Evolutionary conservation across 78 protist species (phyloP), one percentile per base, ranked within the genome.

Genomic region (Cavenderia fasciculata): DNA sequence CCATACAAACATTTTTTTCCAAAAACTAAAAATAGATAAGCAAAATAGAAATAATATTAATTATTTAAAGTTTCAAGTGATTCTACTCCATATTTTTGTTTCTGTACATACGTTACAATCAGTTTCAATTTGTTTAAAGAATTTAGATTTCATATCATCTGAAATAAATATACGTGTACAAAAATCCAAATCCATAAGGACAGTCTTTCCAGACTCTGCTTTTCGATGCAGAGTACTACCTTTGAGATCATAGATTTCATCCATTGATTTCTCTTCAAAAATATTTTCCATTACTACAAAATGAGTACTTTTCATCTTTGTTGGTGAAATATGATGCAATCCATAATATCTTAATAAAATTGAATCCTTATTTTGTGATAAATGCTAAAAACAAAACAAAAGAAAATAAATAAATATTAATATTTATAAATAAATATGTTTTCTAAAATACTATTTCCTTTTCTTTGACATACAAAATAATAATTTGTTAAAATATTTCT

Each of bases 271-370:
- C 36, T 47, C 46, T 41, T 46, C 27, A 68, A 79, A 79, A 27
- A 79, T 79, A 68, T 79, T 79, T 2, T 79, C 89, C 89, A 79
- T 79, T 7, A 79, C 70, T 2, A 79, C 89, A 57, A 79, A 79
- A 56, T 54, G 47, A 11, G 89, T 68, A 66, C 68, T 79, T 33
- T 69, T 79, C 75, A 65, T 79, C 62, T 68, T 79, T 18, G 89
- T 68, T 68, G 89, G 89, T 27, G 77, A 66, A 14, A 79, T 79
- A 68, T 79, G 61, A 79, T 79, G 89, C 41, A 79, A 43, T 54
- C 89, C 89, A 79, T 49, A 79, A 23, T 66, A 68, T 68, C 44
- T 79, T 19, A 79, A 66, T 12, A 79, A 27, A 18, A 79, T 43
- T 68, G 89, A 68, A 56, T 79, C 89, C 56, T 73, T 73, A 68